These are phyloP conservation scores for Malania oleifera DNA, from an alignment of 164 flowering plant species.

Conservation along the genomic window DNA sequence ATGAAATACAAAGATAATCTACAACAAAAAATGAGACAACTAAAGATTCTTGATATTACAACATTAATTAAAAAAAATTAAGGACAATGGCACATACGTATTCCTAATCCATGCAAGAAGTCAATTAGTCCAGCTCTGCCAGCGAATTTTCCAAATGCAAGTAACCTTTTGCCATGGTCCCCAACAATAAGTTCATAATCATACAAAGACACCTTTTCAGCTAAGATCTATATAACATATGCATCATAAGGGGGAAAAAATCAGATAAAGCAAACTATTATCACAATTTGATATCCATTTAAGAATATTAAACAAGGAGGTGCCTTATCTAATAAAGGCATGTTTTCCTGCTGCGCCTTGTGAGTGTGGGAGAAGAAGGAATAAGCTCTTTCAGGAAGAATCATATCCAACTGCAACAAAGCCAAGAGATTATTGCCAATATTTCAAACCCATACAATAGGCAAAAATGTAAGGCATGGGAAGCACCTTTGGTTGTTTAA, in stretches of 20 bases:
- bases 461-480: not conserved
- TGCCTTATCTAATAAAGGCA: slow-evolving; percentile 94
- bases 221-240: slow-evolving; percentile 45
- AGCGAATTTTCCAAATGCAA: slow-evolving; percentile 96
- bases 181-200: slow-evolving; percentile 97
- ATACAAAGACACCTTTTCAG: slow-evolving; percentile 69
- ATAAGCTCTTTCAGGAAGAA: slow-evolving; percentile 85
- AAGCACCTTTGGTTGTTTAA: slow-evolving; percentile 90
- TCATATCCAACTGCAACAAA: slow-evolving; percentile 80
- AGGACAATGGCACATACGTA: slow-evolving; percentile 41
- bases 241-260: not conserved
- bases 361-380: slow-evolving; percentile 98
- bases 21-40: not conserved
- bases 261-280: slow-evolving; percentile 6
- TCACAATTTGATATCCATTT: not conserved
- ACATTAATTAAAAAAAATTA: not conserved
- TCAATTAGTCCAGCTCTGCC: slow-evolving; percentile 96
- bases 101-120: slow-evolving; percentile 77
- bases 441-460: too few species aligned
- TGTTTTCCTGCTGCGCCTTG: slow-evolving; percentile 95
- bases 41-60: not conserved
- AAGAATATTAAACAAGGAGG: not conserved
- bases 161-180: slow-evolving; percentile 73
- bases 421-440: slow-evolving; percentile 1
- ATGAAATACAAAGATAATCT: slow-evolving; percentile 1